Percentiles rank a stretch among this genome's conserved stretches.
Evolutionary conservation across 2,329 filamentous ascomycete species (phyloP).

Genomic region (Incumbomyces delicatus): DNA sequence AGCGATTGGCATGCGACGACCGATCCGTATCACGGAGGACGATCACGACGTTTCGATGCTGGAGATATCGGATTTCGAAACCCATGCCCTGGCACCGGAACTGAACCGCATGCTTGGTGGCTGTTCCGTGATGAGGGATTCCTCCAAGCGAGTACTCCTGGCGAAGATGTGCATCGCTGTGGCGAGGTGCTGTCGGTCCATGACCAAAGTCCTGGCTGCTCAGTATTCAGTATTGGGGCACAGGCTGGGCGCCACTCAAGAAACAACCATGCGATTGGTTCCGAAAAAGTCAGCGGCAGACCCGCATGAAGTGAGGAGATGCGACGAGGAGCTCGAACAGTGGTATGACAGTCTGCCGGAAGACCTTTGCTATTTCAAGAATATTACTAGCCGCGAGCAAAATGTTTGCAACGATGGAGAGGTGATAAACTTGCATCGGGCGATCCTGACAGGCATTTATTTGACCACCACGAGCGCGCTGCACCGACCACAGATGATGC

Average conservation of each 20-base stretch:
- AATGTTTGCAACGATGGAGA: conserved; percentile 47
- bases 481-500: conserved; percentile 82
- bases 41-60: conserved; percentile 93
- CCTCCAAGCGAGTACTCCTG: conserved; percentile 64
- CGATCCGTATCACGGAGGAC: conserved; percentile 83
- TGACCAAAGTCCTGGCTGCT: conserved; percentile 78
- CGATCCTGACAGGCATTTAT: conserved; percentile 88
- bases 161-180: conserved; percentile 87
- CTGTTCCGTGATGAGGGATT: conserved; percentile 62
- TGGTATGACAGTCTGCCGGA: conserved; percentile 67
- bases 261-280: conserved; percentile 77
- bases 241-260: conserved; percentile 61
- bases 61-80: conserved; percentile 73
- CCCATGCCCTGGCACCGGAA: conserved; percentile 55
- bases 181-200: conserved; percentile 77
- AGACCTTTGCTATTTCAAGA: conserved; percentile 55
- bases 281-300: conserved; percentile 82
- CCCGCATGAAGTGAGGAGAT: conserved; percentile 64
- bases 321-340: conserved; percentile 66
- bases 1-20: conserved; percentile 84
- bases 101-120: conserved; percentile 59
- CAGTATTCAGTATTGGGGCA: conserved; percentile 88
- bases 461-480: conserved; percentile 84
- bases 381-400: conserved; percentile 42
- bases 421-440: conserved; percentile 59